Evolutionary conservation across 1,284 basidiomycete species (phyloP).

Genomic region (Sparassis latifolia): DNA sequence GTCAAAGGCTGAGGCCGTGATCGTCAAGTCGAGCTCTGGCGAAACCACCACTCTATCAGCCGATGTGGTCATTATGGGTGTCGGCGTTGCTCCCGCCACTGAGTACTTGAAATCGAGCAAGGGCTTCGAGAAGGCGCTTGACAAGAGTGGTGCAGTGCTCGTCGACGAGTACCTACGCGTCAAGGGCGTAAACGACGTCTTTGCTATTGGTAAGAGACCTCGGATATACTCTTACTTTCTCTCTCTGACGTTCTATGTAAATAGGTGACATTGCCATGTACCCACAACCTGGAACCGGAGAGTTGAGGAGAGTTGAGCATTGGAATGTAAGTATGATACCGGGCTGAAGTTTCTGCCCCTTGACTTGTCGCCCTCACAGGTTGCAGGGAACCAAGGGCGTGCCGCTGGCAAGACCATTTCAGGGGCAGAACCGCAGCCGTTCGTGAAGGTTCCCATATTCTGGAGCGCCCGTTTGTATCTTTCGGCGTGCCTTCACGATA

Average conservation of each 20-base stretch:
- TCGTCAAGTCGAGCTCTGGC: constrained; percentile 44
- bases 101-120: constrained; percentile 67
- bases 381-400: constrained; percentile 82
- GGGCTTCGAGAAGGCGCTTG: constrained; percentile 52
- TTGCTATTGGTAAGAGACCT: constrained; percentile 61
- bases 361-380: constrained; percentile 32
- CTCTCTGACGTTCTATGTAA: constrained; percentile 7
- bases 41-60: constrained; percentile 53
- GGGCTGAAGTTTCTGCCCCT: background rate
- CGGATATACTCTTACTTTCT: background rate
- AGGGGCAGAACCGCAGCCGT: constrained; percentile 45
- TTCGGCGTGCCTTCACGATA: background rate
- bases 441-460: constrained; percentile 81
- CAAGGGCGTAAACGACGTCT: constrained; percentile 57
- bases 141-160: constrained; percentile 75
- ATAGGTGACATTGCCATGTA: constrained; percentile 82
- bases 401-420: constrained; percentile 76
- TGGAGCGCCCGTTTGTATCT: constrained; percentile 73
- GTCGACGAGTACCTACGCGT: constrained; percentile 81
- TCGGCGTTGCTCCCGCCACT: constrained; percentile 86
- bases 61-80: constrained; percentile 84
- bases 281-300: constrained; percentile 53
- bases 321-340: constrained; percentile 67
- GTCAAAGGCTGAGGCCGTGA: constrained; percentile 51
- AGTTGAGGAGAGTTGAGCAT: constrained; percentile 72